A percentile compares a stretch with the other conserved stretches of the same genome.
These are phyloP conservation scores for Saturnispora sanitii DNA, from an alignment of 805 yeast genomes.

Conservation along the genomic window DNA sequence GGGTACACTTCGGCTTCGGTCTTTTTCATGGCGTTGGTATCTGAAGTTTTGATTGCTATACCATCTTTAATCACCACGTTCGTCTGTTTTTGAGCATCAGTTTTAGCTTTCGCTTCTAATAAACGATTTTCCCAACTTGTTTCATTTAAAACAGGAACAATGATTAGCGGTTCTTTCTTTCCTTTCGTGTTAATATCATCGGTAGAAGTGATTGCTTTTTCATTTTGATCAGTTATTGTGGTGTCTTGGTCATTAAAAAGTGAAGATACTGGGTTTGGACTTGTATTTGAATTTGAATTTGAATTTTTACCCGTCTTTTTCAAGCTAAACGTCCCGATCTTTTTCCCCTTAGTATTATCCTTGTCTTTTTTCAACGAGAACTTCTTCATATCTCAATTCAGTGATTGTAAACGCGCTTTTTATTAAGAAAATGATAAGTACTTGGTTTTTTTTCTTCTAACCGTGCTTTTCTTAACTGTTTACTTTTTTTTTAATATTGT, in stretches of 20 bases:
- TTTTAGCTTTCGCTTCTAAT: background rate
- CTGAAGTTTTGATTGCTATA: background rate
- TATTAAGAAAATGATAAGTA: background rate
- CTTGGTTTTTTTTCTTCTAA: slow-evolving; percentile 6
- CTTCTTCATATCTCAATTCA: background rate
- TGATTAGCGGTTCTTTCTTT: slow-evolving; percentile 3
- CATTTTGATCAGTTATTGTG: no score
- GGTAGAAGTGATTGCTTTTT: slow-evolving; percentile 27
- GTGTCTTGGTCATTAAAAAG: no score
- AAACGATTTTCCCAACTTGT: background rate
- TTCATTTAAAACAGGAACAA: slow-evolving; percentile 1
- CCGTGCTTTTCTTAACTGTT: slow-evolving; percentile 9
- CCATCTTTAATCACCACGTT: background rate
- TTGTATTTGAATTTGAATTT: no score
- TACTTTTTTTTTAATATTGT: background rate
- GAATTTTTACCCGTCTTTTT: background rate
- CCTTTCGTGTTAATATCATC: slow-evolving; percentile 16
- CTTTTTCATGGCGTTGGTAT: background rate
- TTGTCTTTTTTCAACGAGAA: background rate
- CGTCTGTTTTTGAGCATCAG: background rate
- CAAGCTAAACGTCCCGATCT: background rate
- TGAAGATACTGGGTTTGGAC: no score
- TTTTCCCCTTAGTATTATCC: background rate
- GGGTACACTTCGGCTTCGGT: background rate
- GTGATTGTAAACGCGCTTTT: background rate